phyloP scores from a whole-genome alignment of 345 rosid species.

The Gossypioides kirkii region DNA sequence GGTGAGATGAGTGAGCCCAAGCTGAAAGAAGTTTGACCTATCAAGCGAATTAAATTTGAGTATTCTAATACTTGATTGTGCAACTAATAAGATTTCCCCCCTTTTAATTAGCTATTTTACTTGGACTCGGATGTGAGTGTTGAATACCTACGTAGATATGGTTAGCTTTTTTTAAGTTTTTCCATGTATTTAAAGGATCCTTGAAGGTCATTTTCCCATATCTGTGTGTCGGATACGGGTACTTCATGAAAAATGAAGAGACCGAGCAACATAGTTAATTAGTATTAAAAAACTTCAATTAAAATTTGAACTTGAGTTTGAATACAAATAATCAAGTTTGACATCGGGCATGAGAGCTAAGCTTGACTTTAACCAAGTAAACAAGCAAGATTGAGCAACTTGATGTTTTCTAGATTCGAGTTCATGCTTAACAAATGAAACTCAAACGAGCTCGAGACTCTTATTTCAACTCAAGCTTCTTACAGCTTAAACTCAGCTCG shows the following conservation, averaged over 20 bases:
- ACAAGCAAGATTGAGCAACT: not conserved
- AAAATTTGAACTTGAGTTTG: not conserved
- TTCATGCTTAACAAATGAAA: not conserved
- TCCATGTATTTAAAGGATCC: too few species aligned
- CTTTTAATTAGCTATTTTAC: too few species aligned
- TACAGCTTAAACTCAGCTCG: not conserved
- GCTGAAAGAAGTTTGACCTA: not conserved
- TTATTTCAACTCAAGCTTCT: too few species aligned
- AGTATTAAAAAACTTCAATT: not conserved
- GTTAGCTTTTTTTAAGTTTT: too few species aligned
- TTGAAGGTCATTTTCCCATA: too few species aligned
- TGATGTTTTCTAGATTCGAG: not conserved
- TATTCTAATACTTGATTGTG: not conserved
- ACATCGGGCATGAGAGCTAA: not conserved
- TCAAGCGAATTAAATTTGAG: not conserved
- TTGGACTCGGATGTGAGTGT: too few species aligned
- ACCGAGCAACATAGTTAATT: not conserved
- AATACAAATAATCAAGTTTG: not conserved
- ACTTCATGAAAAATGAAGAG: too few species aligned
- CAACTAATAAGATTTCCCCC: too few species aligned
- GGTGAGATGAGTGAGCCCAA: not conserved
- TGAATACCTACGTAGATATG: too few species aligned
- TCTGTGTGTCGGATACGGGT: too few species aligned
- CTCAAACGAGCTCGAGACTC: too few species aligned
- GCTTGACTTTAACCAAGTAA: not conserved